Conservation (phyloP, 768 basidiomycete species). For the Psilocybe tampanensis region DNA sequence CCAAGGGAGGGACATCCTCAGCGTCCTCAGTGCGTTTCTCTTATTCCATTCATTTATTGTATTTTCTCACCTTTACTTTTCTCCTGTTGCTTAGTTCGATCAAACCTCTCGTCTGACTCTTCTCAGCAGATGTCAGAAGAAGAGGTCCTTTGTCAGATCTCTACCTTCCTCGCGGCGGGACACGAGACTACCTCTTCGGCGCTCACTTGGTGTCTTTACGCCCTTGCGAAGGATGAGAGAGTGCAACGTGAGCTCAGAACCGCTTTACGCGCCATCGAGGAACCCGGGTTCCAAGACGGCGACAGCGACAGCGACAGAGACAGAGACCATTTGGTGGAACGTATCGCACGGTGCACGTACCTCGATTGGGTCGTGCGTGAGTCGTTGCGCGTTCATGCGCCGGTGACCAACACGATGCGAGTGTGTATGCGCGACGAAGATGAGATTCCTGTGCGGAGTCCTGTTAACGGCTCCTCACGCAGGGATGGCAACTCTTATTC, state of each 20-base stretch:
- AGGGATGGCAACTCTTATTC: neutral
- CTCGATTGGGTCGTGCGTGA: constrained; percentile 68
- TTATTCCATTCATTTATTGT: neutral
- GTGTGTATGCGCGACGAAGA: constrained; percentile 53
- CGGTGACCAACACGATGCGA: constrained; percentile 47
- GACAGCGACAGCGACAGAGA: constrained; percentile 49
- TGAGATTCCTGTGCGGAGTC: constrained; percentile 42
- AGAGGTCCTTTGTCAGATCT: constrained; percentile 59
- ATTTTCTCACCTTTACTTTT: constrained; percentile 48
- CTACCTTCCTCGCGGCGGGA: constrained; percentile 56
- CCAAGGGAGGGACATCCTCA: constrained; percentile 55
- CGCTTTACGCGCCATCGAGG: constrained; percentile 54
- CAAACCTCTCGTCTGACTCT: constrained; percentile 49
- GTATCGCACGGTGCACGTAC: constrained; percentile 51
- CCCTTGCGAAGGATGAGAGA: constrained; percentile 46
- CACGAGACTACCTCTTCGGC: constrained; percentile 55
- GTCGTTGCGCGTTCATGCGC: constrained; percentile 56
- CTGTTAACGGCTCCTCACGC: neutral
- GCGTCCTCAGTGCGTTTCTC: constrained; percentile 47
- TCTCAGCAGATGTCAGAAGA: constrained; percentile 56
- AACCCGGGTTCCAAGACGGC: too few species aligned
- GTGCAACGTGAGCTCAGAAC: constrained; percentile 58
- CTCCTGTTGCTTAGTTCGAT: constrained; percentile 57
- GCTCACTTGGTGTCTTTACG: constrained; percentile 60
- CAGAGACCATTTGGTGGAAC: constrained; percentile 21